These are phyloP conservation scores for Beauveria sp. DNA, from an alignment of 2,329 filamentous ascomycete species.

Conservation along the genomic window DNA sequence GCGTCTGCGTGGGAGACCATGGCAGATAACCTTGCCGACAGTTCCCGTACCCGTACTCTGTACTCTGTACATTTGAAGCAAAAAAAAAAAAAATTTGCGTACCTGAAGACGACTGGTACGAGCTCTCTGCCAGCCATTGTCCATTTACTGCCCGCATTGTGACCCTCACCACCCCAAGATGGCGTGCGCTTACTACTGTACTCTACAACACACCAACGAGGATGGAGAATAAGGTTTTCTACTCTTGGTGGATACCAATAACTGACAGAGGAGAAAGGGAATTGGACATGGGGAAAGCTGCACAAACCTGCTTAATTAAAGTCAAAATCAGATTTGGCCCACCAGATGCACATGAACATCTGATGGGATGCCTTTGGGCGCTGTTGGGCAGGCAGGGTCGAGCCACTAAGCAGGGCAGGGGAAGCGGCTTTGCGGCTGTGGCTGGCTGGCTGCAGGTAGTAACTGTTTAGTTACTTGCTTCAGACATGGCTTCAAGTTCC, in stretches of 20 bases:
- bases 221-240: background rate
- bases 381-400: background rate
- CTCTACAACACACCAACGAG: no score
- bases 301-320: background rate
- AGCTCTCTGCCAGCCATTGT: background rate
- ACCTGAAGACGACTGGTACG: no score
- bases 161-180: background rate
- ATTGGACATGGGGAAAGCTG: background rate
- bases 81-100: no score
- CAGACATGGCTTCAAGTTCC: background rate
- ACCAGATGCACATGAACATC: background rate
- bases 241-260: background rate
- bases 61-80: no score
- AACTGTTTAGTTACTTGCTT: no score
- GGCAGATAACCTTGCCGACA: no score
- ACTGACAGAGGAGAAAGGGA: background rate
- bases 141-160: background rate
- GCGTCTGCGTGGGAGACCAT: no score
- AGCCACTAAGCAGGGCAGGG: background rate
- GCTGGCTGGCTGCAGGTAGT: background rate
- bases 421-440: background rate
- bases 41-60: no score
- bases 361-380: background rate
- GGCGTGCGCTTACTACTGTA: background rate
- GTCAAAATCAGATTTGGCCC: conserved; percentile 3